Conservation (phyloP, 2,329 filamentous ascomycete genomes). For the Tolypocladium endophyticum region DNA sequence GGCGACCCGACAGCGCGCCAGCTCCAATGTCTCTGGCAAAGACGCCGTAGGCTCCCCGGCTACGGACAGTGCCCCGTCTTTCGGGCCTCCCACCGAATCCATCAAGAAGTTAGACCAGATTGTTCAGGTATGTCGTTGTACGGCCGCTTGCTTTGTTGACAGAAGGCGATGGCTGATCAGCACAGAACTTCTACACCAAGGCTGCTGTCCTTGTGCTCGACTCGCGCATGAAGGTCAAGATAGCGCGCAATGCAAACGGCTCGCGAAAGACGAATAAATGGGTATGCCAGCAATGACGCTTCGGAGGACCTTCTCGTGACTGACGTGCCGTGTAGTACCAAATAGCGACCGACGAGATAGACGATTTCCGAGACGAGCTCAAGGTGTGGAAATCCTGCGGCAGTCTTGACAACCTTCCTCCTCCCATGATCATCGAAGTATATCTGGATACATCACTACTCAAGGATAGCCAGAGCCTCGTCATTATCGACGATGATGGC, state of each 20-base stretch:
- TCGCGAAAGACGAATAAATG: constrained; percentile 68
- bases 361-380: constrained; percentile 74
- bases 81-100: constrained; percentile 51
- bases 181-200: constrained; percentile 84
- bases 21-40: constrained; percentile 30
- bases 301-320: background rate
- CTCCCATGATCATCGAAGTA: constrained; percentile 80
- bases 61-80: constrained; percentile 29
- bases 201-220: constrained; percentile 75
- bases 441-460: constrained; percentile 74
- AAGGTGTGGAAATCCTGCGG: constrained; percentile 73
- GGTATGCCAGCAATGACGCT: constrained; percentile 37
- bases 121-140: constrained; percentile 54
- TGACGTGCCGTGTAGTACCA: constrained; percentile 59
- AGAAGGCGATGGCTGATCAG: background rate
- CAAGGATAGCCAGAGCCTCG: constrained; percentile 75
- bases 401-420: constrained; percentile 64
- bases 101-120: constrained; percentile 84
- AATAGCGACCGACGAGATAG: constrained; percentile 85
- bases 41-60: constrained; percentile 37
- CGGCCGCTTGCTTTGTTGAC: background rate
- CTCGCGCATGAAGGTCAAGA: constrained; percentile 62
- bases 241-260: constrained; percentile 28
- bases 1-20: constrained; percentile 29
- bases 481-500: constrained; percentile 77